Evolutionary conservation across 192 early-diverging fungal genomes (phyloP).

Genomic region (Entomortierella beljakovae): DNA sequence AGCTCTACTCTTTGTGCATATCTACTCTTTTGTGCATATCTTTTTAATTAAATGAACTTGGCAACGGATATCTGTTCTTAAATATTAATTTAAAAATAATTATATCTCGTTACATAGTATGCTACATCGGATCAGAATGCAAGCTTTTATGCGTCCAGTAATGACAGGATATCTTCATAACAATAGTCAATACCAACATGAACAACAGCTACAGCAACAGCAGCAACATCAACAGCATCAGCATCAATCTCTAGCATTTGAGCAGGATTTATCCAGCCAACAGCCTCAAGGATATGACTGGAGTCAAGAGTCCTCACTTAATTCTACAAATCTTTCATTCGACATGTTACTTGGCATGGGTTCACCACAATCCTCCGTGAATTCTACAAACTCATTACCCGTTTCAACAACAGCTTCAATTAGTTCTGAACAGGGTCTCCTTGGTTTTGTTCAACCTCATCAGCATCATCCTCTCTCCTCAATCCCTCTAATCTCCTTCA

Average conservation of each 20-base stretch:
- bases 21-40: too few relatives aligned
- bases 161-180: conserved; percentile 34
- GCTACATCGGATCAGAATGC: conserved; percentile 44
- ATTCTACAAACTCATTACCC: not conserved
- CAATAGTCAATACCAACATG: conserved; percentile 5
- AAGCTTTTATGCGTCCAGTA: conserved; percentile 37
- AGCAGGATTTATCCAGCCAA: conserved; percentile 12
- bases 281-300: conserved; percentile 22
- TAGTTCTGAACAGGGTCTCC: conserved; percentile 14
- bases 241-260: conserved; percentile 14
- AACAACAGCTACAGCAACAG: conserved; percentile 14
- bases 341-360: conserved; percentile 43
- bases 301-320: conserved; percentile 10
- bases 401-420: not conserved
- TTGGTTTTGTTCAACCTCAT: conserved; percentile 19
- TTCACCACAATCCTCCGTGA: conserved; percentile 4
- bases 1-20: not conserved
- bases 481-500: conserved; percentile 27
- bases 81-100: too few relatives aligned
- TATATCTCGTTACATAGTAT: conserved; percentile 19
- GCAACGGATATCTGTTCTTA: too few relatives aligned
- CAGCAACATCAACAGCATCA: conserved; percentile 25
- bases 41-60: not conserved
- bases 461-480: conserved; percentile 31
- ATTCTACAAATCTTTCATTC: conserved; percentile 21